phyloP scores from a whole-genome alignment of 805 yeast genomes.

The Lipomyces spencermartinsiae region DNA sequence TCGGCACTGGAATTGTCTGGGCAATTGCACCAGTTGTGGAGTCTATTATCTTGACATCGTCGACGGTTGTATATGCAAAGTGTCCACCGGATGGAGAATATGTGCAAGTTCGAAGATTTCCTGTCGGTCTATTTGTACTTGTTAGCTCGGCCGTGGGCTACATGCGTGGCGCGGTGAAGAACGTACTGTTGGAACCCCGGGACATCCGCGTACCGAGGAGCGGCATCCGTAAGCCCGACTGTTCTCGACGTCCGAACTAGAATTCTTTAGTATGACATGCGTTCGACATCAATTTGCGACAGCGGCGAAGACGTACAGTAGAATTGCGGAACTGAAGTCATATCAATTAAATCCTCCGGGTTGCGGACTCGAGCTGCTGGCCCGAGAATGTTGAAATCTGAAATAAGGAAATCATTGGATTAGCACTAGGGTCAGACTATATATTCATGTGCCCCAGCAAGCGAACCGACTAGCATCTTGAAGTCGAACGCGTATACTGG shows the following conservation, averaged over 20 bases:
- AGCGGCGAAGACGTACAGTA: slow-evolving; percentile 16
- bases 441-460: too few species aligned
- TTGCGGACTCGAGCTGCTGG: background rate
- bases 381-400: background rate
- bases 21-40: slow-evolving; percentile 59
- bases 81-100: slow-evolving; percentile 72
- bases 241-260: slow-evolving; percentile 63
- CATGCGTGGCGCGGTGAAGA: background rate
- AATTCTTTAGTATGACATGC: background rate
- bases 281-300: background rate
- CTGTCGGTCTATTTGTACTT: slow-evolving; percentile 24
- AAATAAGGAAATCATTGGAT: background rate
- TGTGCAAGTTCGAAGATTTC: slow-evolving; percentile 58
- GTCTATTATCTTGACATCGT: slow-evolving; percentile 60
- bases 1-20: slow-evolving; percentile 60
- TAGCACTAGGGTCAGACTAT: too few species aligned
- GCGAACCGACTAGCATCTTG: too few species aligned
- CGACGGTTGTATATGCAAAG: slow-evolving; percentile 76
- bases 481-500: too few species aligned
- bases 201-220: slow-evolving; percentile 50
- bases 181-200: slow-evolving; percentile 45
- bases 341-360: background rate
- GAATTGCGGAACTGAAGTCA: slow-evolving; percentile 27
- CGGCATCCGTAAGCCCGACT: slow-evolving; percentile 59
- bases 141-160: background rate